Base-by-base conservation (phyloP, 2,329 filamentous ascomycete species). In the Aciculosporium take region DNA sequence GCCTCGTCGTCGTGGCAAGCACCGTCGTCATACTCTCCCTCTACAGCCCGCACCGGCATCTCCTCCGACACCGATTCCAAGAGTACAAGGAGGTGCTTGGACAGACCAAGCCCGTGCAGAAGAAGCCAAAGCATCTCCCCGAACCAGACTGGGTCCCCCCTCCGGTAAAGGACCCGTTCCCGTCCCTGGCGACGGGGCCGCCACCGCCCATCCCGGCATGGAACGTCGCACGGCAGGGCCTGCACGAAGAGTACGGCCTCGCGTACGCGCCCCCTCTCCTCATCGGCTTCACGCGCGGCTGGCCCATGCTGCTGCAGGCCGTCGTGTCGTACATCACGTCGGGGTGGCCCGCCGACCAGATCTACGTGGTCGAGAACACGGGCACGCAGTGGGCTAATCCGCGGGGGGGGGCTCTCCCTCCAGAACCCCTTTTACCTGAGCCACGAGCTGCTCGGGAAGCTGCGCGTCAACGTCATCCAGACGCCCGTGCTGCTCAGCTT, bases 351-450 rank as follows among this genome's bases (percentile, higher is more conserved):
- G 55, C 69, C 0, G 59, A 60, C 17, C 65, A 76, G 46, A 75
- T 78, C 45, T 70, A 71, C 46, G 67, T 77, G 2, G 56, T 77
- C 23, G 74, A 78, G 50, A 78, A 78, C 55, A 77, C 68, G 5
- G 72, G 72, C 5, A 67, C 67, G 12, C 69, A 74, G 52, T 57
- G 69, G 41, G 65, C 69, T 37, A 77, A 77, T 50, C 52, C 52
- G 58, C n/a, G 55, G 60, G 7, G 65, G 63, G 3, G 56, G 60
- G 27, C 59, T 76, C 3, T 62, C 63, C 0, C 57, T 71, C 0
- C 67, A 76, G 58, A 5, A 34, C 3, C 32, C 32, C 32, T 34
- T 36, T 4, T 36, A 17, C 5, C 23, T 24, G 21, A 36, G 12
- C 23, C 23, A 36, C 23, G 9, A 18, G 6, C 1, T 36, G 21